phyloP scores from a whole-genome alignment of 257 asterid species.

The Solanum habrochaites region DNA sequence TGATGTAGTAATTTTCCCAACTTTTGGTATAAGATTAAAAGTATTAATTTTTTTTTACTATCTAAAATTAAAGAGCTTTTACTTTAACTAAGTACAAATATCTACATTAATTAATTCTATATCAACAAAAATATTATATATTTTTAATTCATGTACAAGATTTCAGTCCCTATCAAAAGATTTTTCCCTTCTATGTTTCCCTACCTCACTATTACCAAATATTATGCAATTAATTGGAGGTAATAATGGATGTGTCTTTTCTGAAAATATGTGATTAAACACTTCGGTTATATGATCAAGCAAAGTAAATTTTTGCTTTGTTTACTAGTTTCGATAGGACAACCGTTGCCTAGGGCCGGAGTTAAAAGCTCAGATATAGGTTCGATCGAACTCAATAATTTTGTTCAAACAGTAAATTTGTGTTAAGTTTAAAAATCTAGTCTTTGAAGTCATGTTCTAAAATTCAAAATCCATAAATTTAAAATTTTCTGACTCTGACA shows the following conservation, averaged over 20 bases:
- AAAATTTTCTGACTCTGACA: neutral
- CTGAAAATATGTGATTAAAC: neutral
- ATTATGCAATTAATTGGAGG: neutral
- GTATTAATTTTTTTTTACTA: neutral
- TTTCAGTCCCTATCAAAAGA: neutral
- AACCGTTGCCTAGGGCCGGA: neutral
- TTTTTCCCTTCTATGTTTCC: neutral
- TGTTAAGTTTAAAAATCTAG: neutral
- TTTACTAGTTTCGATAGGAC: conserved; percentile 11
- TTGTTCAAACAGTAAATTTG: neutral
- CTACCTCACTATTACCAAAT: neutral
- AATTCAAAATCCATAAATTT: neutral
- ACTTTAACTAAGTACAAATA: neutral
- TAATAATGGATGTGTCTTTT: neutral
- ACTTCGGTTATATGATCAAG: neutral
- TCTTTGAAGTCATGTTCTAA: neutral
- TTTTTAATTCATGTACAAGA: neutral
- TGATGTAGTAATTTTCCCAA: neutral
- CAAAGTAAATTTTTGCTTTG: neutral
- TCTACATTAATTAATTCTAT: neutral
- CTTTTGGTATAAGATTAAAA: neutral
- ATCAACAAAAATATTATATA: neutral
- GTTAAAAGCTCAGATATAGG: neutral
- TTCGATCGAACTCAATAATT: neutral
- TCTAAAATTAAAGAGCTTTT: neutral